phyloP scores from a whole-genome alignment of 176 grass and related monocot species.

The Dendrocalamus sinicus region DNA sequence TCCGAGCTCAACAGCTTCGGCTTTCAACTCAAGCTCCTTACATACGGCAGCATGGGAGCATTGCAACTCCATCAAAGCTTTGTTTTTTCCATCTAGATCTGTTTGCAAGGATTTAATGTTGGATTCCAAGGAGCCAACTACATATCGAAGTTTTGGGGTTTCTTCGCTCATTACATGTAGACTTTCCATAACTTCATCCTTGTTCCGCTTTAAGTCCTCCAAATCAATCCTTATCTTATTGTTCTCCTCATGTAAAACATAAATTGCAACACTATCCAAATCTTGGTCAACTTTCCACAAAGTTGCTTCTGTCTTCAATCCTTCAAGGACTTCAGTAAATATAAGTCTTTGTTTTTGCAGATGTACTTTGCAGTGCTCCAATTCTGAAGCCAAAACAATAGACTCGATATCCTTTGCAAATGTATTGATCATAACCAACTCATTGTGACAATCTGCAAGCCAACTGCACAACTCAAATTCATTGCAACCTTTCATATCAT shows the following conservation, averaged over 20 bases:
- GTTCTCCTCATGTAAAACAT: constrained; percentile 60
- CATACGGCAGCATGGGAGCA: constrained; percentile 46
- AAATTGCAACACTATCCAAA: constrained; percentile 45
- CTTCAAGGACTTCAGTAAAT: constrained; percentile 56
- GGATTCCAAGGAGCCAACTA: constrained; percentile 57
- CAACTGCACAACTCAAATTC: constrained; percentile 55
- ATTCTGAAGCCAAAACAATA: constrained; percentile 56
- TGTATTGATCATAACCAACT: constrained; percentile 44
- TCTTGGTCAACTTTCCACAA: constrained; percentile 65
- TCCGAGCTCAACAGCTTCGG: constrained; percentile 34
- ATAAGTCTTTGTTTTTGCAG: constrained; percentile 50
- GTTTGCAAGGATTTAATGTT: constrained; percentile 45
- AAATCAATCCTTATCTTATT: constrained; percentile 37
- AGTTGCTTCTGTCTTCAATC: constrained; percentile 56
- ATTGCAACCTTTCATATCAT: constrained; percentile 33
- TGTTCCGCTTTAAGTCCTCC: constrained; percentile 41
- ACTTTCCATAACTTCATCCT: constrained; percentile 42
- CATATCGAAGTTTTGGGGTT: constrained; percentile 52
- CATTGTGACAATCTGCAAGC: constrained; percentile 48
- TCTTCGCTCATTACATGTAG: constrained; percentile 42
- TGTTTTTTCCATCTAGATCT: constrained; percentile 57
- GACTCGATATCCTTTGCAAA: constrained; percentile 65
- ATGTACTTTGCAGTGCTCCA: constrained; percentile 45
- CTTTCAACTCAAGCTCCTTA: constrained; percentile 57
- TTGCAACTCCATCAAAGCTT: constrained; percentile 49